Percentiles rank a stretch among this genome's conserved stretches.
Evolutionary conservation across 768 basidiomycete species (phyloP).

Genomic region (Aureoboletus auriporus): DNA sequence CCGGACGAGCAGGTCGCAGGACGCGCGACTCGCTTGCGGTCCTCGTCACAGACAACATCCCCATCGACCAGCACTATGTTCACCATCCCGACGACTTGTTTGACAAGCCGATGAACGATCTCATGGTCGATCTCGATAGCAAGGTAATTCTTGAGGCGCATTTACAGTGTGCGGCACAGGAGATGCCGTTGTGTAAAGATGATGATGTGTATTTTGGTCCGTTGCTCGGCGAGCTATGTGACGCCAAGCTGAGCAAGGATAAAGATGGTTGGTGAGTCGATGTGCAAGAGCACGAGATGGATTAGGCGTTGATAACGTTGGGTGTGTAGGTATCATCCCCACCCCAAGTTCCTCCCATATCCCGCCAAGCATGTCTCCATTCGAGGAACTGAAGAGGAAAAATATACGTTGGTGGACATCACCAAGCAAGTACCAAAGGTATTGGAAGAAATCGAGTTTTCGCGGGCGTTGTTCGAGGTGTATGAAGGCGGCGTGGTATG

Average conservation of each 20-base stretch:
- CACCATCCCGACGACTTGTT: conserved; percentile 69
- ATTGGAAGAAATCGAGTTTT: conserved; percentile 81
- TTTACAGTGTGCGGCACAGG: conserved; percentile 82
- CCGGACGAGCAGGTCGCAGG: conserved; percentile 81
- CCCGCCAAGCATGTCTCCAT: conserved; percentile 73
- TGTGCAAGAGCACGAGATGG: neutral
- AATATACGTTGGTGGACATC: conserved; percentile 70
- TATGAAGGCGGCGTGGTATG: conserved; percentile 84
- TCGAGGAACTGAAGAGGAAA: conserved; percentile 74
- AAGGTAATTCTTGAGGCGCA: conserved; percentile 78
- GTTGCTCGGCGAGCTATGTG: conserved; percentile 53
- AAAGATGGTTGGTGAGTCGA: conserved; percentile 73
- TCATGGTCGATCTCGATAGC: conserved; percentile 70
- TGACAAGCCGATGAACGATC: conserved; percentile 53
- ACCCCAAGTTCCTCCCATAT: conserved; percentile 74
- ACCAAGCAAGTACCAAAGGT: conserved; percentile 40
- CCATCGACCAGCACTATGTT: conserved; percentile 74
- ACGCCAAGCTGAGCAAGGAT: conserved; percentile 57
- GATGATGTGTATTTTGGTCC: conserved; percentile 76
- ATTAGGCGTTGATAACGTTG: neutral
- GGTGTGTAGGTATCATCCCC: conserved; percentile 69
- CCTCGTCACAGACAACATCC: conserved; percentile 62
- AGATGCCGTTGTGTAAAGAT: conserved; percentile 70
- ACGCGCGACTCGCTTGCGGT: conserved; percentile 75
- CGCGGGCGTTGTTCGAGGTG: conserved; percentile 80